Evolutionary conservation across 176 grass and related monocot species (phyloP), one percentile per base, ranked within the genome.

Genomic region (Alloteropsis semialata): DNA sequence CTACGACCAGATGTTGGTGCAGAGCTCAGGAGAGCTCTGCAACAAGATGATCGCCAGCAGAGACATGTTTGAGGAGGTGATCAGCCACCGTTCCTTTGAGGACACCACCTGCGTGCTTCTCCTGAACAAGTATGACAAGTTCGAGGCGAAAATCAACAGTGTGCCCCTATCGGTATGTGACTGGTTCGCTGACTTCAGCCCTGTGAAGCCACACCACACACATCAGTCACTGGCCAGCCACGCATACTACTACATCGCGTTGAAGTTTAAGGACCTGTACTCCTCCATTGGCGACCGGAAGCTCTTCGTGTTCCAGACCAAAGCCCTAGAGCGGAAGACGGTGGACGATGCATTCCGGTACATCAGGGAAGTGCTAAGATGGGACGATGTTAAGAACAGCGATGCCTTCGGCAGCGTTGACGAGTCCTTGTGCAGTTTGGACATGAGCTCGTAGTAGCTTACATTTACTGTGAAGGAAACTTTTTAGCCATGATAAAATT

Each of bases 41-140:
- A 94, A 94, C 51, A 94, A 94, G 83, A 89, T 94, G 92, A 65
- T 94, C 24, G 63, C 83, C n/a, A 91, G 86, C 86, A 91, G 80
- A 62, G 70, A 89, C 46, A 72, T 94, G 1, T 94, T 94, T 13
- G 92, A 89, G 81, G 75, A 87, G 8, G 86, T 87, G 68, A 84
- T 76, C 54, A 89, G 83, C 56, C 75, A 91, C 67, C 62, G 79
- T 19, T 94, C 79, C 77, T 91, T 94, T 51, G 29, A 59, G 2
- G 53, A 81, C 12, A 91, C 92, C 0, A 80, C 79, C 58, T 94
- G 90, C 19, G 75, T 94, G 22, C 89, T 94, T 22, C 66, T 94
- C 16, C 70, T 94, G 18, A 94, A 94, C 80, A 91, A 94, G 82
- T 91, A 94, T 10, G 92, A 94, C 33, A 21, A 76, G 34, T 89